Base-by-base conservation (phyloP, 2,329 filamentous ascomycete genomes). In the Botrytis medusae region DNA sequence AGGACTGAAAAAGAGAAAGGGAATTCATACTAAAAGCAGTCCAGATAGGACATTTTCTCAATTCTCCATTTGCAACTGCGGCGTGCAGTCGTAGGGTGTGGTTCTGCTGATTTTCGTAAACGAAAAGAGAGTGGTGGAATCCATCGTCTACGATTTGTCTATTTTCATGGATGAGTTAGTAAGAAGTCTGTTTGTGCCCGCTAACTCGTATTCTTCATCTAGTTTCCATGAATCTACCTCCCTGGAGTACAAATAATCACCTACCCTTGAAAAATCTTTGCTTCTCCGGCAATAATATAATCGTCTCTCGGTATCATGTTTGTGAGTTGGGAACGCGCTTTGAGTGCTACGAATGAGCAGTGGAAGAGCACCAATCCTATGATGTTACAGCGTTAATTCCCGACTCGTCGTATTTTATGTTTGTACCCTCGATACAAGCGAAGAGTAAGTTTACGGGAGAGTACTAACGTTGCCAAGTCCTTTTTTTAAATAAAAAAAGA, bases 351-450 rank as follows among this genome's bases (percentile, higher is more conserved):
- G 76, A 91, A 90, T 0, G 86, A 85, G 76, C 85, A 87, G 77
- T 90, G 87, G 75, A 90, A 87, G 1, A 91, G 83, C 2, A 89
- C 86, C 81, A 90, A 84, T 79, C 89, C 89, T 90, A 44, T 32
- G 29, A 20, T 61, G 8, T 32, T 59, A n/a, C 29, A 12, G 20
- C 7, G 10, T 42, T 22, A 71, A 25, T 63, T 54, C 16, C 8
- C 18, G n/a, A n/a, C 6, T 4, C 25, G 2, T 48, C 12, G 4
- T 22, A 60, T 60, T 16, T 12, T 10, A 4, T 16, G 25, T 14
- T n/a, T 2, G 10, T 20, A 18, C 18, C 1, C 12, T 32, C 18
- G 14, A 67, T 12, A 12, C 10, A 20, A 32, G 9, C 5, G 4
- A 1, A 25, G 5, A 12, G 7, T 5, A n/a, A 10, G 7, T 40